Conservation (phyloP, 2,329 filamentous ascomycete genomes). For the Trichoderma cornu-damae region DNA sequence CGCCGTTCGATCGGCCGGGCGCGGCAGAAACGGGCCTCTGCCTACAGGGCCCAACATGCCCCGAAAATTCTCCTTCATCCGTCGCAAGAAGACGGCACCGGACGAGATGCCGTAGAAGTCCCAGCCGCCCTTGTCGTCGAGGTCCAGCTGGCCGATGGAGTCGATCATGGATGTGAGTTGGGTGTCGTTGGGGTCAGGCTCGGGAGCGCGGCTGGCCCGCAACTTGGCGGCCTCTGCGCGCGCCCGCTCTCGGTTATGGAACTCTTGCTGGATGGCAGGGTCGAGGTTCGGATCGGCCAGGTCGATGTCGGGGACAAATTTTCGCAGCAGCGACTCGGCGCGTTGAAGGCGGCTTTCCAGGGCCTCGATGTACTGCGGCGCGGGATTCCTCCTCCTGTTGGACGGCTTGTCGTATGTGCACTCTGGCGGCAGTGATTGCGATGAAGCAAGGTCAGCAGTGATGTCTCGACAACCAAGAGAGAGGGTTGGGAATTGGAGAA, state of each 20-base stretch:
- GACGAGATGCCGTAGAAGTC: constrained; percentile 95
- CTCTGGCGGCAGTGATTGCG: constrained; percentile 46
- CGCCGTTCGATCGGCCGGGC: constrained; percentile 41
- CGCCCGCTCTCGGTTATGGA: constrained; percentile 50
- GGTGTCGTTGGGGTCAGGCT: constrained; percentile 54
- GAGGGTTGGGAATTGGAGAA: not conserved
- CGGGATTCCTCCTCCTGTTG: constrained; percentile 82
- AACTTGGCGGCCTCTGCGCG: constrained; percentile 41
- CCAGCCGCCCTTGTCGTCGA: constrained; percentile 87
- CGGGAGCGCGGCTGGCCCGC: constrained; percentile 32
- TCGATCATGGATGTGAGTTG: constrained; percentile 93
- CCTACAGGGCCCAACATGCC: constrained; percentile 64
- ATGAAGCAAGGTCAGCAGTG: not conserved
- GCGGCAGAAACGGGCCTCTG: constrained; percentile 54
- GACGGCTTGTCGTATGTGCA: constrained; percentile 95
- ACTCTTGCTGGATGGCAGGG: constrained; percentile 66
- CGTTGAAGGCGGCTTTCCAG: constrained; percentile 78
- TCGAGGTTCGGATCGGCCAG: constrained; percentile 81
- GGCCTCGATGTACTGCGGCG: constrained; percentile 88
- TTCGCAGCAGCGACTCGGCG: constrained; percentile 72
- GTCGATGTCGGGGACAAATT: constrained; percentile 78
- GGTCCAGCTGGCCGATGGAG: constrained; percentile 81
- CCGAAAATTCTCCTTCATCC: constrained; percentile 83
- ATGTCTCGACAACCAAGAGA: not conserved
- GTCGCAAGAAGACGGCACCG: constrained; percentile 78